These are phyloP conservation scores for Emergomyces pasteurianus DNA, from an alignment of 2,329 filamentous ascomycete genomes.

Conservation along the genomic window DNA sequence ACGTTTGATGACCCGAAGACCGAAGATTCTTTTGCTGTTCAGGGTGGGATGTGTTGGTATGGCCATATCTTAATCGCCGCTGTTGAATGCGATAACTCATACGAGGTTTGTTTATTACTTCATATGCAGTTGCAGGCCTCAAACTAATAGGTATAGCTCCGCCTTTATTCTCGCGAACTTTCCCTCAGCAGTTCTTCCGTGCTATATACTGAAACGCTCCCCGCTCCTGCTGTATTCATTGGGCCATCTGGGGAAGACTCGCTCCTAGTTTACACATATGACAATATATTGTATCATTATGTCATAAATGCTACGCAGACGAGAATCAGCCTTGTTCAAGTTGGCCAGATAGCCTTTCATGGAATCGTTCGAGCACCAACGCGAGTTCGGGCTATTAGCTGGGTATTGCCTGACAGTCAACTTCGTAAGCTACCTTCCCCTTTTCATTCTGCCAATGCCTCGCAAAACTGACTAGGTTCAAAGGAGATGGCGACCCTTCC, in stretches of 20 bases:
- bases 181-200: constrained; percentile 60
- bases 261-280: constrained; percentile 89
- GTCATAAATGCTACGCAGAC: constrained; percentile 62
- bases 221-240: constrained; percentile 79
- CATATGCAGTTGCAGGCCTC: background rate
- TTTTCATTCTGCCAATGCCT: background rate
- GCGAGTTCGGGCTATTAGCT: constrained; percentile 83
- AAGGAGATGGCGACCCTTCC: constrained; percentile 77
- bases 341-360: constrained; percentile 96
- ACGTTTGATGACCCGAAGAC: constrained; percentile 69
- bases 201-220: constrained; percentile 64
- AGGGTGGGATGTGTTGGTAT: constrained; percentile 98
- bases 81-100: constrained; percentile 71
- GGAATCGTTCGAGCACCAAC: constrained; percentile 91
- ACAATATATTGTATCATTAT: constrained; percentile 91
- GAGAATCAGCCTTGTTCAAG: constrained; percentile 71
- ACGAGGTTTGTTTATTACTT: constrained; percentile 44
- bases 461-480: constrained; percentile 9
- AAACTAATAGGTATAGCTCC: constrained; percentile 41
- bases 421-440: constrained; percentile 41
- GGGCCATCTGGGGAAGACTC: constrained; percentile 88
- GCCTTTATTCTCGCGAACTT: constrained; percentile 84
- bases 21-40: constrained; percentile 83
- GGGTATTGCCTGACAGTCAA: constrained; percentile 87
- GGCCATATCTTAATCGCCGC: constrained; percentile 89